Evolutionary conservation across 331 rosid genomes (phyloP), one percentile per base, ranked within the genome.

Genomic region (Arachis monticola): DNA sequence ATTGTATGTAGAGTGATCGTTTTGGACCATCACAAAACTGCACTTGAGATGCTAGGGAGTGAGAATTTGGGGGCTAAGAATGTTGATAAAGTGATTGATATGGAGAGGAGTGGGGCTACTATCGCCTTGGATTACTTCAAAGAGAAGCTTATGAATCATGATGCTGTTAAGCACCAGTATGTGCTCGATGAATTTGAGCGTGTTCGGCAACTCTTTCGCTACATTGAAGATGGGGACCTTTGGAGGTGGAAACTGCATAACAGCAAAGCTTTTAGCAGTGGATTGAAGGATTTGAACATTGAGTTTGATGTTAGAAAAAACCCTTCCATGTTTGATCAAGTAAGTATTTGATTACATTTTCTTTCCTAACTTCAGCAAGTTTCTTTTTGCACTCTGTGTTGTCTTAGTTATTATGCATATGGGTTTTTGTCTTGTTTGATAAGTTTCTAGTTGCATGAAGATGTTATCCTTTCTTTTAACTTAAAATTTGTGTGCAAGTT

Each of bases 21-120:
- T 60, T 84, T 94, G 89, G 99, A 94, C 82, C 99, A 94, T 83
- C 97, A 92, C 88, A 90, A 90, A 82, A 94, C 92, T 55, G 92
- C 99, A 5, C 66, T 91, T 42, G 93, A 89, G 48, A 66, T 10
- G 10, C 72, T 88, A 1, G 48, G 84, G 1, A 50, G 70, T 8
- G 85, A 80, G 55, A 10, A 50, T 41, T 66, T 68, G 10, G 17
- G 60, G 4, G 85, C 79, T 56, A 79, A 76, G 61, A 88, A 92
- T 56, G 88, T 90, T 64, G 61, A 17, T 13, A 83, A 83, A 53
- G 77, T 88, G 58, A 64, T 94, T 78, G 99, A 90, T 74, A 83
- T 92, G 81, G 72, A 83, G 53, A 85, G 96, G 81, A 90, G 99
- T 68, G 99, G 99, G 1, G 99, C 99, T 32, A 92, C 97, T 11